A percentile compares a stretch with the other conserved stretches of the same genome.
These are phyloP conservation scores for Agapanthus africanus DNA, from an alignment of 106 monocot genomes.

Conservation along the genomic window DNA sequence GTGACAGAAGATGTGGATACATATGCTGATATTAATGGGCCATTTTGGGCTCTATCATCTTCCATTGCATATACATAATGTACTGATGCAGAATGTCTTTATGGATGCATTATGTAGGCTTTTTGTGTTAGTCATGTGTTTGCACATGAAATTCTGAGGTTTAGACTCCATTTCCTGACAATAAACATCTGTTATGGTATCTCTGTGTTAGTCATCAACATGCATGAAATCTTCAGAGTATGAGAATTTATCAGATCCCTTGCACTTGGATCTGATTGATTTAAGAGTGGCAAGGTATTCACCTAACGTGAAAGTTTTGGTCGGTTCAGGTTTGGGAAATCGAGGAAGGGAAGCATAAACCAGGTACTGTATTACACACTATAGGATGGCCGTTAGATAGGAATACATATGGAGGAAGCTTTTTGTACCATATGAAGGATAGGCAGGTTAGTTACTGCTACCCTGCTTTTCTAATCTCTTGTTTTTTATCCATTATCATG, in stretches of 20 bases:
- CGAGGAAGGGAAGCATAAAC: slow-evolving; percentile 64
- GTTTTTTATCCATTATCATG: background rate
- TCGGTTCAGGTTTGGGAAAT: slow-evolving; percentile 89
- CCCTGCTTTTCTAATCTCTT: background rate
- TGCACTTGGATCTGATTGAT: background rate
- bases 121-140: background rate
- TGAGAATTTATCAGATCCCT: background rate
- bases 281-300: background rate
- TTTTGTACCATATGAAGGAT: slow-evolving; percentile 93
- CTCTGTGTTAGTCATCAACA: background rate
- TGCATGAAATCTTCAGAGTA: background rate
- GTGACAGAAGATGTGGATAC: background rate
- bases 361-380: slow-evolving; percentile 87
- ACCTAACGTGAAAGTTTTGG: background rate
- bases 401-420: slow-evolving; percentile 89
- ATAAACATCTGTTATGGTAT: background rate
- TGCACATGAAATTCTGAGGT: background rate
- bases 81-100: background rate
- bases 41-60: background rate
- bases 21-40: background rate
- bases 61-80: background rate
- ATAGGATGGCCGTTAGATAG: slow-evolving; percentile 94
- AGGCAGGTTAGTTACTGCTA: slow-evolving; percentile 43
- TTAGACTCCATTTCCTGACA: background rate
- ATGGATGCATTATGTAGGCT: background rate